phyloP scores from a whole-genome alignment of 306 rosid genomes.

The Potentilla sterilis region DNA sequence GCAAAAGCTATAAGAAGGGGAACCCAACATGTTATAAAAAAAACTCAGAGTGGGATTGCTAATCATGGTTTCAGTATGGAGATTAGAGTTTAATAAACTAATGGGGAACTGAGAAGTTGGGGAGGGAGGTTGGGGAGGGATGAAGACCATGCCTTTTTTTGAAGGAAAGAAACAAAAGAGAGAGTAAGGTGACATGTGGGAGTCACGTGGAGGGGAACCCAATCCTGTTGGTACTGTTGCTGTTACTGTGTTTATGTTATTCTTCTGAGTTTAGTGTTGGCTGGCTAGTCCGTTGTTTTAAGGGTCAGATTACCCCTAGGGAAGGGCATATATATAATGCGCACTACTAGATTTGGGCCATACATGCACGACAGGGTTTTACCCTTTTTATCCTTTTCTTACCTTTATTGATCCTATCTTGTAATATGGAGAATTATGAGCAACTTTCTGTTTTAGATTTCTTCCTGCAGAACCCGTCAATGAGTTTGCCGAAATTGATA shows the following conservation, averaged over 20 bases:
- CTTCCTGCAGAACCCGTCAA: not conserved
- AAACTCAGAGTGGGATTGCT: not conserved
- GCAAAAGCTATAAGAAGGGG: not conserved
- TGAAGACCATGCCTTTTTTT: not conserved
- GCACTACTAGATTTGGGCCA: not conserved
- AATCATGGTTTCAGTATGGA: not conserved
- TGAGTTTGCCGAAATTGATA: not conserved
- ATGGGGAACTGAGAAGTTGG: not conserved
- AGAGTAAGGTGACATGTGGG: conserved; percentile 35
- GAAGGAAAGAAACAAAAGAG: conserved; percentile 22
- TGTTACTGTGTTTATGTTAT: not conserved
- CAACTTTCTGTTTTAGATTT: not conserved
- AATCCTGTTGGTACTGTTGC: not conserved
- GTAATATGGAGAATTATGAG: not conserved
- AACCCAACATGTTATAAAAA: not conserved
- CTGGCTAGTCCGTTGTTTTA: not conserved
- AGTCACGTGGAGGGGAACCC: conserved; percentile 47
- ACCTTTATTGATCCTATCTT: not conserved
- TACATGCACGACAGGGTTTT: not conserved
- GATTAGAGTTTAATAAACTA: not conserved
- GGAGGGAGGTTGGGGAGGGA: not conserved
- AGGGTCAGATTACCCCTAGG: not conserved
- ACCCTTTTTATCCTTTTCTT: not conserved
- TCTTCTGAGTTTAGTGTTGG: not conserved
- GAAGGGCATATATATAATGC: not conserved